Evolutionary conservation across 495 filamentous ascomycete species (phyloP).

Genomic region (Cetradonia linearis): DNA sequence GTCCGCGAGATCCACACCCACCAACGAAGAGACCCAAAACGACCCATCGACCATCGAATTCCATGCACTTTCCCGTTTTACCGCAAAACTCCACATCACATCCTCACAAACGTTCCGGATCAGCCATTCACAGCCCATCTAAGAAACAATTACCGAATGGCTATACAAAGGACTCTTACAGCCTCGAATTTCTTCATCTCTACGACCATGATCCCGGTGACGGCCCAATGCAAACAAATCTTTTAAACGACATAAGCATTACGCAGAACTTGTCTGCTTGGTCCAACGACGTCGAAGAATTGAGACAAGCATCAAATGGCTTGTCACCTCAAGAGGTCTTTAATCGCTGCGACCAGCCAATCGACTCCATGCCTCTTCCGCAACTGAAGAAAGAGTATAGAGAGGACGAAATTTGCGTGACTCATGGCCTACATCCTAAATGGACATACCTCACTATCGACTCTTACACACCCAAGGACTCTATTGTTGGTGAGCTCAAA

Average conservation of each 20-base stretch:
- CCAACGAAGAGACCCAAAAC: constrained; percentile 65
- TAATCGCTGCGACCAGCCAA: constrained; percentile 40
- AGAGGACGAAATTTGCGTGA: constrained; percentile 35
- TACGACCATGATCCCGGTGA: constrained; percentile 53
- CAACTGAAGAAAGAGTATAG: constrained; percentile 38
- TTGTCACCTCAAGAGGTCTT: constrained; percentile 39
- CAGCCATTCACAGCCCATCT: constrained; percentile 44
- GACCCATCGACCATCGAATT: constrained; percentile 60
- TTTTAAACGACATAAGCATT: constrained; percentile 58
- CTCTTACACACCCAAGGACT: constrained; percentile 48
- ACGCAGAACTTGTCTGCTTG: constrained; percentile 59
- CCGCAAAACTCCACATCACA: constrained; percentile 32
- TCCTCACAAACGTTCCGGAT: constrained; percentile 40
- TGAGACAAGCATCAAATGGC: constrained; percentile 36
- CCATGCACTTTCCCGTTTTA: constrained; percentile 48
- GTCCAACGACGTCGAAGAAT: constrained; percentile 52
- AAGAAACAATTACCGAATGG: constrained; percentile 43
- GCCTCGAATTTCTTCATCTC: constrained; percentile 58
- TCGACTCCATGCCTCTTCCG: constrained; percentile 47
- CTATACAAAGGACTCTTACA: constrained; percentile 52
- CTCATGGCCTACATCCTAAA: constrained; percentile 40
- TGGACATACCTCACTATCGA: constrained; percentile 67
- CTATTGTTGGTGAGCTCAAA: constrained; percentile 74
- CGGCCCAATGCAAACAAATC: constrained; percentile 48
- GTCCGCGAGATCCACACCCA: constrained; percentile 48